Evolutionary conservation across 176 grass and related monocot genomes (phyloP), one percentile per base, ranked within the genome.

Genomic region (Thalia dealbata): DNA sequence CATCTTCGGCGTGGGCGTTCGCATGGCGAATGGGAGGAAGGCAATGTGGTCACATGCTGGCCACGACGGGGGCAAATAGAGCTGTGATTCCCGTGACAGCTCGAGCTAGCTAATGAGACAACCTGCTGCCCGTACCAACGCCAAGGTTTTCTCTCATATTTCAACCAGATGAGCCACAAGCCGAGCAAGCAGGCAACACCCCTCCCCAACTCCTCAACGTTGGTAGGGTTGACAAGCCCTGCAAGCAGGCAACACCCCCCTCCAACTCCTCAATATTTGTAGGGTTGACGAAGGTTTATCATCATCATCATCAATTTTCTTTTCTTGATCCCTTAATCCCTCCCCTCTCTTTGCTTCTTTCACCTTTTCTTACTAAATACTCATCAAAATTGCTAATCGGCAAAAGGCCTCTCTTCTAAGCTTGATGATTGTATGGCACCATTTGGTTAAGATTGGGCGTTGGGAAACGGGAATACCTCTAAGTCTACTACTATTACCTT

Each of bases 71-170:
- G 50, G 69, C 45, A 65, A 71, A 46, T 71, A 3, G 69, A 71
- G 69, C 69, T 28, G 69, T 27, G 48, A 52, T 52, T 71, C 69
- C 18, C 45, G 69, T 51, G 69, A 71, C 69, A 71, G 69, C 69
- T 71, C 69, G 23, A 21, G 45, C 22, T 51, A 15, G 38, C 23
- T 19, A 46, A 51, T 51, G 44, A 23, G 25, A 48, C 45, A 27
- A 29, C 24, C 23, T 50, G 44, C 12, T 15, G 69, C 14, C 14
- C 44, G 44, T 71, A 52, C 4, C 3, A 24, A 3, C 14, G 27
- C 26, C 26, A 65, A 65, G 14, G 45, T 13, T 48, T 48, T 48
- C 10, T 9, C 11, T 44, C 42, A 44, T 44, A 44, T 44, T 3
- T n/a, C 3, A 21, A 0, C 29, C 29, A 24, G 61, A 35, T 65